Percentiles rank a stretch among this genome's conserved stretches.
phyloP scores from a whole-genome alignment of 805 yeast genomes.

The Helenozyma baotianmanensis region DNA sequence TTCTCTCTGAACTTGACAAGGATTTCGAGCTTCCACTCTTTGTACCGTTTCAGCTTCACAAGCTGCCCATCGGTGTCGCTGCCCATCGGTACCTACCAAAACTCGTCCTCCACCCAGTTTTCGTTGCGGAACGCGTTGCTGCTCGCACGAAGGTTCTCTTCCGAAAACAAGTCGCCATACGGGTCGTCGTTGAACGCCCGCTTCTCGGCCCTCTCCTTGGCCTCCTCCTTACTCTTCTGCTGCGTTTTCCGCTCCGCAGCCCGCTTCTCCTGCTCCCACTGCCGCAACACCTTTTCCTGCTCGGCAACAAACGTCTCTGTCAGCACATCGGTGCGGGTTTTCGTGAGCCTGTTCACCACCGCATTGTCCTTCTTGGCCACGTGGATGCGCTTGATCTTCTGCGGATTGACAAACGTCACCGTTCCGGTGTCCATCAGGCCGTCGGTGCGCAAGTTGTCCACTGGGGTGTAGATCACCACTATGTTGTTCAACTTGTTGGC shows the following conservation, averaged over 20 bases:
- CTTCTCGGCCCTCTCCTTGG: conserved; percentile 35
- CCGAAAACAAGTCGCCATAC: conserved; percentile 44
- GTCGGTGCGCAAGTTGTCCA: conserved; percentile 61
- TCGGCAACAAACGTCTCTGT: conserved; percentile 41
- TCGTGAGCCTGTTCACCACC: conserved; percentile 56
- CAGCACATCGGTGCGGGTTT: conserved; percentile 54
- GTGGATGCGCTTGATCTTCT: conserved; percentile 47
- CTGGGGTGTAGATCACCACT: conserved; percentile 69
- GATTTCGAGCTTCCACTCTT: conserved; percentile 81
- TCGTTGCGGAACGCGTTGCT: conserved; percentile 47
- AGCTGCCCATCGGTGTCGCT: too few species aligned
- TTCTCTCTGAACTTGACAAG: conserved; percentile 80
- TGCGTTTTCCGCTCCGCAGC: conserved; percentile 31
- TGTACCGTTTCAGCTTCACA: conserved; percentile 48
- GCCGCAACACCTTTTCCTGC: conserved; percentile 26
- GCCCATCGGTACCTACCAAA: too few species aligned
- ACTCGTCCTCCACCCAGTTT: conserved; percentile 54
- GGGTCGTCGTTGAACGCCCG: conserved; percentile 31
- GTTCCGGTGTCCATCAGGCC: conserved; percentile 77
- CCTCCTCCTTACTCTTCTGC: conserved; percentile 28
- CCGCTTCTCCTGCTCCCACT: conserved; percentile 36
- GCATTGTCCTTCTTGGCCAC: conserved; percentile 56
- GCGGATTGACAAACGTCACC: conserved; percentile 63
- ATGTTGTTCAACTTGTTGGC: conserved; percentile 68
- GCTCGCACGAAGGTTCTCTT: conserved; percentile 39